Conservation (phyloP, 2,329 filamentous ascomycete genomes). For the Leptographium radiaticola region DNA sequence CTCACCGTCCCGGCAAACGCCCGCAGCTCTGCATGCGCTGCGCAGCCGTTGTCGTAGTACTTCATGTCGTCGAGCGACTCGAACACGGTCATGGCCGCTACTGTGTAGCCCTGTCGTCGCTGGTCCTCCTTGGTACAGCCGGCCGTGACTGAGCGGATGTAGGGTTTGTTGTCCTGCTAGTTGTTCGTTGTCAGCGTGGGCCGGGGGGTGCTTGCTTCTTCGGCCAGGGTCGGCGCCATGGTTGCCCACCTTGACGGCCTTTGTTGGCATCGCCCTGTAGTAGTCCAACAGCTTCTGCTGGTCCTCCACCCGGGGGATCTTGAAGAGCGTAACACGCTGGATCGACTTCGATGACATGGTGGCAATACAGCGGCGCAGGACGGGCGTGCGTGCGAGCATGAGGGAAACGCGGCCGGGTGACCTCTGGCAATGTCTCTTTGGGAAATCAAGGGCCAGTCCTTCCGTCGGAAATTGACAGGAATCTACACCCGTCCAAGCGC, state of each 20-base stretch:
- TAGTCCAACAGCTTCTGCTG: neutral
- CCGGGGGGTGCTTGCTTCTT: too few species aligned
- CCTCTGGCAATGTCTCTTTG: too few species aligned
- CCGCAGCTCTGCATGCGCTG: constrained; percentile 30
- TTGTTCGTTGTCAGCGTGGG: neutral
- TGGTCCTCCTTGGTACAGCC: constrained; percentile 35
- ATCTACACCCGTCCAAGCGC: too few species aligned
- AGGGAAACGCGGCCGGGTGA: too few species aligned
- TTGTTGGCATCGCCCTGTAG: neutral
- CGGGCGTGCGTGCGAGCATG: too few species aligned
- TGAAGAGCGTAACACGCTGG: neutral
- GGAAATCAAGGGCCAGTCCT: too few species aligned
- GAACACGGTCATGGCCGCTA: constrained; percentile 51
- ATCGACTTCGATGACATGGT: neutral
- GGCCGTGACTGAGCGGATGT: constrained; percentile 47
- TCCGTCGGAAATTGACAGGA: too few species aligned
- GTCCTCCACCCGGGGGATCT: neutral
- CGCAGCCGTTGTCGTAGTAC: constrained; percentile 49
- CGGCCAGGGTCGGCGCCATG: too few species aligned
- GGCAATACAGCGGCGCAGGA: neutral
- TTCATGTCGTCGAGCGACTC: constrained; percentile 52
- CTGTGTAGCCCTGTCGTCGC: constrained; percentile 51
- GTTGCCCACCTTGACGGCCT: neutral
- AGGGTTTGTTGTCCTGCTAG: constrained; percentile 49
- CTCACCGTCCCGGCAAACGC: constrained; percentile 18